Evolutionary conservation across 129 eudicot species (phyloP).

Genomic region (Scalesia atractyloides): DNA sequence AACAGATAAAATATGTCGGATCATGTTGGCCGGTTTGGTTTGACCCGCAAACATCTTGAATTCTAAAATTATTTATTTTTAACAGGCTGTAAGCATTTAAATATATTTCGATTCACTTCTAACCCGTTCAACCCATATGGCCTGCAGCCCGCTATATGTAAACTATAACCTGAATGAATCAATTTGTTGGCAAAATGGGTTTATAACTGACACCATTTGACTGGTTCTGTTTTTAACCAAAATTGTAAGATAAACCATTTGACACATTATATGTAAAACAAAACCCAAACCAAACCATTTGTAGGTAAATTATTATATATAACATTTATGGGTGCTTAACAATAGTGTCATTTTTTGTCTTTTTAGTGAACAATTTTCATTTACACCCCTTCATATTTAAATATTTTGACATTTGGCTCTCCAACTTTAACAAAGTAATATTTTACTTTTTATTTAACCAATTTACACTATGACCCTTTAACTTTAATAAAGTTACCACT

Average conservation of each 20-base stretch:
- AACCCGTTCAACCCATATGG: neutral
- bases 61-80: neutral
- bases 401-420: too few species aligned
- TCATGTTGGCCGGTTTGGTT: neutral
- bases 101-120: neutral
- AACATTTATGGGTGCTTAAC: too few species aligned
- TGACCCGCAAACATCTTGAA: conserved; percentile 8
- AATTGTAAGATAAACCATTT: too few species aligned
- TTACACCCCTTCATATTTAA: too few species aligned
- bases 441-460: too few species aligned
- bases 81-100: neutral
- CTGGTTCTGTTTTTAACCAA: too few species aligned
- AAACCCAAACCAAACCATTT: neutral
- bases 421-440: too few species aligned
- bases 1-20: neutral
- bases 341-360: too few species aligned
- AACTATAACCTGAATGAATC: neutral
- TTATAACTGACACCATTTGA: neutral
- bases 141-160: neutral
- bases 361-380: too few species aligned
- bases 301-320: neutral
- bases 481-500: too few species aligned
- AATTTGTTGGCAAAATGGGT: neutral
- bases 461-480: too few species aligned
- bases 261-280: neutral